Percentiles rank a stretch among this genome's conserved stretches.
Conservation (phyloP, 805 yeast genomes). For the Allodekkera sacchari region DNA sequence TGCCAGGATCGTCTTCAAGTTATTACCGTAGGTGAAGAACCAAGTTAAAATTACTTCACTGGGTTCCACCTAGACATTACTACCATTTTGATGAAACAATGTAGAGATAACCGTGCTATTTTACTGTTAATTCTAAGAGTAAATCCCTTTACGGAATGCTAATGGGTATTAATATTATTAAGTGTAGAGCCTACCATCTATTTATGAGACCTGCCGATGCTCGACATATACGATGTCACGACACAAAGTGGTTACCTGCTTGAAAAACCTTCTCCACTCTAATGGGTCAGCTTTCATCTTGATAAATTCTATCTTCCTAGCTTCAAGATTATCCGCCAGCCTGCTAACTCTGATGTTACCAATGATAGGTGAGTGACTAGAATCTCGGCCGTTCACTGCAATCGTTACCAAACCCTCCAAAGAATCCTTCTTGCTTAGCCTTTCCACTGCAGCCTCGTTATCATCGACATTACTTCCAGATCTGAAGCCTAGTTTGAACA, state of each 20-base stretch:
- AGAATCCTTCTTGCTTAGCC: slow-evolving; percentile 20
- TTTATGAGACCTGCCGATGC: too few relatives aligned
- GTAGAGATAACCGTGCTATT: too few relatives aligned
- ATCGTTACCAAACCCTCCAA: slow-evolving; percentile 28
- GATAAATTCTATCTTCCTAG: slow-evolving; percentile 45
- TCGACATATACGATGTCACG: slow-evolving; percentile 46
- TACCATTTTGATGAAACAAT: too few relatives aligned
- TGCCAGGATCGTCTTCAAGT: too few relatives aligned
- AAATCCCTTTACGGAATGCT: too few relatives aligned
- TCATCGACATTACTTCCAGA: slow-evolving; percentile 13
- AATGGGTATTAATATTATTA: too few relatives aligned
- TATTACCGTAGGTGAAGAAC: too few relatives aligned
- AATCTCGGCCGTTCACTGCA: slow-evolving; percentile 33
- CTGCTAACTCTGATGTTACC: slow-evolving; percentile 39
- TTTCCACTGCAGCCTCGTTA: slow-evolving; percentile 13
- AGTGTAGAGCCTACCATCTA: too few relatives aligned
- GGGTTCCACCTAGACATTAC: too few relatives aligned
- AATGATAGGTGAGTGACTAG: slow-evolving; percentile 33
- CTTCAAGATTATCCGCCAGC: slow-evolving; percentile 28
- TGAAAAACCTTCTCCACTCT: slow-evolving; percentile 66
- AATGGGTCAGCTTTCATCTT: slow-evolving; percentile 59
- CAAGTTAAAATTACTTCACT: too few relatives aligned
- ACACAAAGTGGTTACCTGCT: slow-evolving; percentile 46
- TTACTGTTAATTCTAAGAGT: too few relatives aligned
- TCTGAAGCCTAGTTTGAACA: slow-evolving; percentile 34